Evolutionary conservation across 768 basidiomycete species (phyloP).

Genomic region (Albatrellus ellisii): DNA sequence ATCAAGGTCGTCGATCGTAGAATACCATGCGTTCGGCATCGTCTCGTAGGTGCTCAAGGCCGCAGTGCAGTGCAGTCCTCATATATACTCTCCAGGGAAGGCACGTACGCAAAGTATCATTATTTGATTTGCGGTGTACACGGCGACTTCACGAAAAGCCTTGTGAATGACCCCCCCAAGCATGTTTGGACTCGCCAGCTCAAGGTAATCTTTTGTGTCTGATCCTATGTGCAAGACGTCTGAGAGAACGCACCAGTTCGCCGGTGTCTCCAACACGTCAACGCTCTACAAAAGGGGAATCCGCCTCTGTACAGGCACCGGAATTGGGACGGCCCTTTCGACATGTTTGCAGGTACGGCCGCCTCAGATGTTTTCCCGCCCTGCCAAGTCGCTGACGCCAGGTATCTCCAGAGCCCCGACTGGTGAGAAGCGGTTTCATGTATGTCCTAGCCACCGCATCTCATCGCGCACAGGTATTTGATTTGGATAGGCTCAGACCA

Average conservation of each 20-base stretch:
- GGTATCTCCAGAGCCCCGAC: conserved; percentile 52
- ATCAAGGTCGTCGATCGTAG: conserved; percentile 60
- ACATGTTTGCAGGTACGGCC: conserved; percentile 25
- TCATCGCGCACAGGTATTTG: conserved; percentile 38
- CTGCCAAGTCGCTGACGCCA: background rate
- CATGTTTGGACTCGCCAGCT: conserved; percentile 69
- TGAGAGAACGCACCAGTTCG: conserved; percentile 34
- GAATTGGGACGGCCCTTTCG: conserved; percentile 67
- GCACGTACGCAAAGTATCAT: conserved; percentile 59
- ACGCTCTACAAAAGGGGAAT: conserved; percentile 70
- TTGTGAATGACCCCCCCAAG: conserved; percentile 57
- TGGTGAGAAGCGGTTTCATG: conserved; percentile 34
- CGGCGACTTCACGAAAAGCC: conserved; percentile 65
- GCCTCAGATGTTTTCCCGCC: background rate
- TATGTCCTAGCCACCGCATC: background rate
- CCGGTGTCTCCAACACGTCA: conserved; percentile 72
- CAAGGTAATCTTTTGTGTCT: conserved; percentile 34
- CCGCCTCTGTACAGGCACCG: conserved; percentile 73
- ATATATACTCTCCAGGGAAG: conserved; percentile 34
- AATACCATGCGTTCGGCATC: conserved; percentile 75
- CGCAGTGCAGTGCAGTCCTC: conserved; percentile 15
- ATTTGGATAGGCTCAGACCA: conserved; percentile 84
- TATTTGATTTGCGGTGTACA: conserved; percentile 77
- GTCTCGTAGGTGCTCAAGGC: too few relatives aligned
- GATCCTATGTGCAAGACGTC: conserved; percentile 1